A percentile compares a stretch with the other conserved stretches of the same genome.
phyloP scores from a whole-genome alignment of 2,329 filamentous ascomycete genomes.

The Monosporascus sp. region DNA sequence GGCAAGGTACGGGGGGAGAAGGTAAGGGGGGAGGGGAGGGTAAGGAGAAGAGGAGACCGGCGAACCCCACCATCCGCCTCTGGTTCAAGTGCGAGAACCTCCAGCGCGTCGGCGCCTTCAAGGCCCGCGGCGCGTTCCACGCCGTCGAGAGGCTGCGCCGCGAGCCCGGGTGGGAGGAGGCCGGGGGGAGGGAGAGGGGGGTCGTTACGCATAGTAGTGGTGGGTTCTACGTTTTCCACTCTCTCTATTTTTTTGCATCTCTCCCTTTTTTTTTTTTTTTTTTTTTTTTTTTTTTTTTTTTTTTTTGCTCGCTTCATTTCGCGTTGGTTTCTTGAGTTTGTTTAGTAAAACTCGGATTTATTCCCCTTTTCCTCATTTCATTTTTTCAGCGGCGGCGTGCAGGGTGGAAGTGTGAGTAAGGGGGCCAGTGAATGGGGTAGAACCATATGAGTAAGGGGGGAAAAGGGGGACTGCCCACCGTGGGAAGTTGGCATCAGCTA shows the following conservation, averaged over 20 bases:
- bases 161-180: constrained; percentile 56
- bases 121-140: constrained; percentile 85
- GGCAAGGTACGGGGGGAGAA: not conserved
- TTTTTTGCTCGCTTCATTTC: not conserved
- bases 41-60: constrained; percentile 49
- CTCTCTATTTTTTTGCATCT: constrained; percentile 3
- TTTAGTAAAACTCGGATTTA: not conserved
- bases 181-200: constrained; percentile 55
- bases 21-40: not conserved
- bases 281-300: too few species aligned
- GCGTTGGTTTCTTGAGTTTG: not conserved
- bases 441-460: too few species aligned
- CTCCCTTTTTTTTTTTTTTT: too few species aligned
- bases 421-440: too few species aligned
- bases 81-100: constrained; percentile 97
- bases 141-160: constrained; percentile 65
- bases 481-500: too few species aligned
- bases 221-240: constrained; percentile 31
- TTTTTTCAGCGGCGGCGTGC: too few species aligned
- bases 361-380: not conserved
- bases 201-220: constrained; percentile 89
- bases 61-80: constrained; percentile 62
- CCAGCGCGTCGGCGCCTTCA: constrained; percentile 89
- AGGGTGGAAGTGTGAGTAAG: too few species aligned
- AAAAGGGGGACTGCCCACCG: too few species aligned